A percentile compares a stretch with the other conserved stretches of the same genome.
Conservation (phyloP, 345 rosid species). For the Linum tenue region DNA sequence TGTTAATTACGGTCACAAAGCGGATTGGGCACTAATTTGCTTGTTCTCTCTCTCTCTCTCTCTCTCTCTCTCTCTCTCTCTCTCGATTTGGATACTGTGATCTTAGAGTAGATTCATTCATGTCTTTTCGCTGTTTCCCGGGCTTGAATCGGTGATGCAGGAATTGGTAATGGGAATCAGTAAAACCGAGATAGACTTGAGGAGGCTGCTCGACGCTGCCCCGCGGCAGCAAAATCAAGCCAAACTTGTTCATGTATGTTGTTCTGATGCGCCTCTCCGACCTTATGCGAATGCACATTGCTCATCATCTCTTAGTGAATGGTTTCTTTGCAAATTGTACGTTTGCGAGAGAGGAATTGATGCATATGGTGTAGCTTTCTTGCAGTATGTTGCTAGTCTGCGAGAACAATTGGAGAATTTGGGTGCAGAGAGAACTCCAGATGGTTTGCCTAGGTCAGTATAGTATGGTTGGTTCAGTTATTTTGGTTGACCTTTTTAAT, state of each 20-base stretch:
- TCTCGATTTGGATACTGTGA: background rate
- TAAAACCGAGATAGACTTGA: slow-evolving; percentile 66
- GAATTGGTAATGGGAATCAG: slow-evolving; percentile 47
- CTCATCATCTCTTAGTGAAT: background rate
- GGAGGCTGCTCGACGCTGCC: slow-evolving; percentile 65
- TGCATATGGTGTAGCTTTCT: background rate
- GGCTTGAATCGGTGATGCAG: background rate
- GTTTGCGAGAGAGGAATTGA: background rate
- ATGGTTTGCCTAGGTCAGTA: slow-evolving; percentile 62
- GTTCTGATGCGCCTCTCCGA: background rate
- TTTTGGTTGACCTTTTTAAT: no score
- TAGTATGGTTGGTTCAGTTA: background rate
- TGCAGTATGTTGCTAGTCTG: slow-evolving; percentile 78
- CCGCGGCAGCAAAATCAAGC: slow-evolving; percentile 69
- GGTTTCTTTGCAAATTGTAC: background rate
- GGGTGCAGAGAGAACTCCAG: slow-evolving; percentile 62
- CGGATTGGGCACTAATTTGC: no score
- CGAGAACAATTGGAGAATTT: slow-evolving; percentile 66
- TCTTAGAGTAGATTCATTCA: background rate
- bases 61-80: no score
- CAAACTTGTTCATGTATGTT: slow-evolving; percentile 62
- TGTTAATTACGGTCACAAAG: background rate
- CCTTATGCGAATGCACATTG: background rate
- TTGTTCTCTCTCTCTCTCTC: no score
- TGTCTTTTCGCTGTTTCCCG: background rate